Conservation (phyloP, 108 stramenopile species). For the Mediolabrus comicus region DNA sequence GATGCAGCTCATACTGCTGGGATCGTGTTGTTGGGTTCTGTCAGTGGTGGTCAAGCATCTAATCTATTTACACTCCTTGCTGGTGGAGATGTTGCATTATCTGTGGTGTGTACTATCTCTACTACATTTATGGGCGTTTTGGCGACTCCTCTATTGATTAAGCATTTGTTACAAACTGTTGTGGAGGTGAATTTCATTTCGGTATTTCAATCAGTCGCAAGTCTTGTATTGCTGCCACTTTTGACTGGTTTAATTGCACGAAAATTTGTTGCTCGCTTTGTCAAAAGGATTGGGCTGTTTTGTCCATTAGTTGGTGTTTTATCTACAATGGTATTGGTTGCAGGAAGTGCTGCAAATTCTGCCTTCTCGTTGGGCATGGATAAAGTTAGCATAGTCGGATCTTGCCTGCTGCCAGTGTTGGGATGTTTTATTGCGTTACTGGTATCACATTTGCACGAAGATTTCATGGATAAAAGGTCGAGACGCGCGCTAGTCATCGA, state of each 20-base stretch:
- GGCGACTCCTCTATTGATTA: slow-evolving; percentile 25
- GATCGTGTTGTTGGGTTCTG: slow-evolving; percentile 28
- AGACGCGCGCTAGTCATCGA: slow-evolving; percentile 34
- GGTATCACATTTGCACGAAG: neutral
- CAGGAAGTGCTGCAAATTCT: slow-evolving; percentile 39
- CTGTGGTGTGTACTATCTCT: slow-evolving; percentile 33
- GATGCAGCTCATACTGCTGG: slow-evolving; percentile 4
- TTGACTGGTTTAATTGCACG: slow-evolving; percentile 10
- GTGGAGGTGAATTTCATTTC: slow-evolving; percentile 15
- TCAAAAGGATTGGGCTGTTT: neutral
- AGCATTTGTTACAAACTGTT: slow-evolving; percentile 5
- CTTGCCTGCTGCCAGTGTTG: slow-evolving; percentile 15
- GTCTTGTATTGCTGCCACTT: slow-evolving; percentile 35
- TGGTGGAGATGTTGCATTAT: slow-evolving; percentile 45
- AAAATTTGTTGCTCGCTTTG: neutral
- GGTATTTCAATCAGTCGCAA: slow-evolving; percentile 21
- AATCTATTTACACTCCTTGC: slow-evolving; percentile 41
- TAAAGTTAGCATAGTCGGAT: neutral
- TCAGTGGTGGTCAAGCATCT: slow-evolving; percentile 48
- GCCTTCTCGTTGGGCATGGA: neutral
- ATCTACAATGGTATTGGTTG: slow-evolving; percentile 37
- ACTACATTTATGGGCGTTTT: slow-evolving; percentile 38
- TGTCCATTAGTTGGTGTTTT: slow-evolving; percentile 30
- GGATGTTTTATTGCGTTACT: slow-evolving; percentile 6
- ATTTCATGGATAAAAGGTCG: slow-evolving; percentile 1